Conservation (phyloP, 169 alveolate species). For the Plasmodium chabaudi region DNA sequence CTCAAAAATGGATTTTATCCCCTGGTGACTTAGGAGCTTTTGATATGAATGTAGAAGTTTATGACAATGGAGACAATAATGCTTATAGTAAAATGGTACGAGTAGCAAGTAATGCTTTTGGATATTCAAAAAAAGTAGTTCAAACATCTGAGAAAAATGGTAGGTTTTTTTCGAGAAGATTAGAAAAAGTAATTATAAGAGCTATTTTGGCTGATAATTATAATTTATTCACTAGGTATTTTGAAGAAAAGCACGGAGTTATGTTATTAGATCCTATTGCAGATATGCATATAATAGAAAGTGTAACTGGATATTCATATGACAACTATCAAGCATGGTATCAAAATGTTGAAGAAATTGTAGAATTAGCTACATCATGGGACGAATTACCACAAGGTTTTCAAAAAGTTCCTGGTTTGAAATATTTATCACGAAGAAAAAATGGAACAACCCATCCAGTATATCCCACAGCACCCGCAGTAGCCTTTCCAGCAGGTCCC, state of each 20-base stretch:
- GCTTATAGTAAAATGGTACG: conserved; percentile 80
- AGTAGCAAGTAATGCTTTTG: conserved; percentile 82
- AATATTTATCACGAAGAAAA: conserved; percentile 79
- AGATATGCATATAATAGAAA: conserved; percentile 3
- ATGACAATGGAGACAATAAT: conserved; percentile 25
- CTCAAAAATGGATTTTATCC: conserved; percentile 78
- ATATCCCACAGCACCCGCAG: conserved; percentile 88
- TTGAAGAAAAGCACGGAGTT: conserved; percentile 81
- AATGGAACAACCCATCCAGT: conserved; percentile 86
- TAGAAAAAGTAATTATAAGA: conserved; percentile 83
- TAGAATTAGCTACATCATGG: conserved; percentile 87
- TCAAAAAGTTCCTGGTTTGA: conserved; percentile 84
- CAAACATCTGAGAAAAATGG: conserved; percentile 78
- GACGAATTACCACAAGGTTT: conserved; percentile 86
- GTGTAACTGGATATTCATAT: conserved; percentile 78
- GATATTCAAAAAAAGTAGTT: conserved; percentile 77
- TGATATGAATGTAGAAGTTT: conserved; percentile 47
- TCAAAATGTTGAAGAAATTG: conserved; percentile 84
- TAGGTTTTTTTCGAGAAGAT: conserved; percentile 82
- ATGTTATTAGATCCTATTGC: conserved; percentile 79
- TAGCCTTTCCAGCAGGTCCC: conserved; percentile 87
- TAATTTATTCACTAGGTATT: conserved; percentile 46
- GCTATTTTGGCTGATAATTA: conserved; percentile 79
- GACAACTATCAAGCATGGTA: conserved; percentile 85
- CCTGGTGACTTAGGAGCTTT: conserved; percentile 80